Evolutionary conservation across 225 moss, liverwort and hornwort genomes (phyloP).

Genomic region (Asterella californica): DNA sequence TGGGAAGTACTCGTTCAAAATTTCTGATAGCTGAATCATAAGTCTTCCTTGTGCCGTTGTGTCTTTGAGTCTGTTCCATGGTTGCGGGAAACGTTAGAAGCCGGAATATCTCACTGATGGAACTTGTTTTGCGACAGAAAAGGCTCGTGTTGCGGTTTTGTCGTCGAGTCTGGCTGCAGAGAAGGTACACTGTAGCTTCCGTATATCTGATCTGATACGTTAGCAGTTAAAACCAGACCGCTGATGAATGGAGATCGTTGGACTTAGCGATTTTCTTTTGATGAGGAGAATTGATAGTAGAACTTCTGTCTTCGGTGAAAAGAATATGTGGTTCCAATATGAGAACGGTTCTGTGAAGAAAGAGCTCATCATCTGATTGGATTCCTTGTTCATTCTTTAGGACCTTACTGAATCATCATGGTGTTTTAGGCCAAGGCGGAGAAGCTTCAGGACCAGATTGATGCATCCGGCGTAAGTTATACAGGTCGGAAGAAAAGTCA

Average conservation of each 20-base stretch:
- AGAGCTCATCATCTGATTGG: neutral
- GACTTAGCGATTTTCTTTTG: neutral
- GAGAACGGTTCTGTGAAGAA: neutral
- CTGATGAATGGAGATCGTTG: neutral
- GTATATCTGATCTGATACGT: neutral
- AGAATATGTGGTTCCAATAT: neutral
- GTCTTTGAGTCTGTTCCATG: too few species aligned
- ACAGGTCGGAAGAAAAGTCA: conserved; percentile 55
- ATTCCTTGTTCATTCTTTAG: too few species aligned
- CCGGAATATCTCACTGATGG: neutral
- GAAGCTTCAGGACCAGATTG: conserved; percentile 63
- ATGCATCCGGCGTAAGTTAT: conserved; percentile 42
- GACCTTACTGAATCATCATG: neutral
- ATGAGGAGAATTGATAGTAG: neutral
- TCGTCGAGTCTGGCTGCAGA: conserved; percentile 50
- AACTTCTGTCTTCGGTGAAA: neutral
- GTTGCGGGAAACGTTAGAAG: neutral
- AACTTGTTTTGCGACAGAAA: conserved; percentile 42
- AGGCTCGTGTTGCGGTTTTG: conserved; percentile 45
- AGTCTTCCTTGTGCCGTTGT: neutral
- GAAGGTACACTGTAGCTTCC: conserved; percentile 57
- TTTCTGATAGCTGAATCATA: neutral
- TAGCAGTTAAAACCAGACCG: neutral
- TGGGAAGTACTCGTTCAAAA: neutral
- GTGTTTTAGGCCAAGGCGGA: conserved; percentile 55